Conservation (phyloP, 2,329 filamentous ascomycete genomes). For the Apiospora saccharicola region DNA sequence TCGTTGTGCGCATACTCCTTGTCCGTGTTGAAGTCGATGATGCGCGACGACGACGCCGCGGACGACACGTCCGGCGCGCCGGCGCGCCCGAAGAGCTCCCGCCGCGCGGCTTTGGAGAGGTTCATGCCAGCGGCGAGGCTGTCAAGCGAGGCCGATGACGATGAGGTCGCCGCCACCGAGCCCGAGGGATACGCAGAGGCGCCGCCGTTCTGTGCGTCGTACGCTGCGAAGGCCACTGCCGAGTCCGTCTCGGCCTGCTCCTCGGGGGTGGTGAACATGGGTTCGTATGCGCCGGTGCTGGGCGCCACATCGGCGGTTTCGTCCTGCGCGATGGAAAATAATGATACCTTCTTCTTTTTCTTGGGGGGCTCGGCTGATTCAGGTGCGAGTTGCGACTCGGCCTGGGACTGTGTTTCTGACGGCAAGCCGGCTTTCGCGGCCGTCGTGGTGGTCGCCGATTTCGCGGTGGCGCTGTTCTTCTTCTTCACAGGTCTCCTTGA, state of each 20-base stretch:
- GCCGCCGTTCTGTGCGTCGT: conserved; percentile 43
- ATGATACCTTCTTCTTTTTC: conserved; percentile 68
- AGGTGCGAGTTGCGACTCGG: conserved; percentile 32
- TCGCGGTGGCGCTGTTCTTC: conserved; percentile 51
- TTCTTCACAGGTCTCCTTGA: conserved; percentile 77
- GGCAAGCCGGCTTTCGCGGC: conserved; percentile 28
- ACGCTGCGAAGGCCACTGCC: conserved; percentile 41
- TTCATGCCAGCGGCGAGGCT: conserved; percentile 80
- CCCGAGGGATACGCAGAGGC: conserved; percentile 22
- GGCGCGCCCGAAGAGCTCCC: conserved; percentile 84
- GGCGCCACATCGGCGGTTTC: conserved; percentile 26
- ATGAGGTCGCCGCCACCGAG: conserved; percentile 8
- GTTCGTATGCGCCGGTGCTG: conserved; percentile 53
- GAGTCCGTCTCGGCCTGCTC: conserved; percentile 36
- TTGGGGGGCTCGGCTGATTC: conserved; percentile 38
- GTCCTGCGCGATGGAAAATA: conserved; percentile 69
- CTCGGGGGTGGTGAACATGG: conserved; percentile 54
- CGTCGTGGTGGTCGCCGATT: conserved; percentile 33
- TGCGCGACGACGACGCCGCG: conserved; percentile 60
- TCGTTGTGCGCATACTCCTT: conserved; percentile 88
- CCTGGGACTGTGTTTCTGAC: conserved; percentile 20
- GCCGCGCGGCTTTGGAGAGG: conserved; percentile 76
- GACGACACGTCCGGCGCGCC: conserved; percentile 47
- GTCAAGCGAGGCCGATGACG: conserved; percentile 63
- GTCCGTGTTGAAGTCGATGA: conserved; percentile 90